These are phyloP conservation scores for Osmanthus fragrans DNA, from an alignment of 257 asterid genomes.

Conservation along the genomic window DNA sequence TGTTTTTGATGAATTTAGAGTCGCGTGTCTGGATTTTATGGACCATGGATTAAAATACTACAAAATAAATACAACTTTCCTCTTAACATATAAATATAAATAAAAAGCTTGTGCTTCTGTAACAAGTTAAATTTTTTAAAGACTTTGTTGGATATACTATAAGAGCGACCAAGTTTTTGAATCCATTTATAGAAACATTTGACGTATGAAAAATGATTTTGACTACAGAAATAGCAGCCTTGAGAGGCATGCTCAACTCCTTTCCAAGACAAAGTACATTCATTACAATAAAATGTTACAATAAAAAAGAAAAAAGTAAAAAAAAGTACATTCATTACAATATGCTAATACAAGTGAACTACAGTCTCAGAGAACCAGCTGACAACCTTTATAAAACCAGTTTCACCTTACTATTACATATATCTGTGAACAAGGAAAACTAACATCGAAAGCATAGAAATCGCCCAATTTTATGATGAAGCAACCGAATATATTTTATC, in stretches of 20 bases:
- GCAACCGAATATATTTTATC: neutral
- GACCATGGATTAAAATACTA: neutral
- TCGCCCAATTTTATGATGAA: neutral
- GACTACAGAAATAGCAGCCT: no score
- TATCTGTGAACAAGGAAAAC: neutral
- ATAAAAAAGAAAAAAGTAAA: no score
- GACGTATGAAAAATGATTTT: no score
- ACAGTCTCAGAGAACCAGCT: neutral
- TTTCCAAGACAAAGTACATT: neutral
- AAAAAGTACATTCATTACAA: neutral
- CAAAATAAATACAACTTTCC: no score
- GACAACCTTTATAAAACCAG: neutral
- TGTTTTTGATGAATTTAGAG: neutral
- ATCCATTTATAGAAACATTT: no score
- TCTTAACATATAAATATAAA: neutral
- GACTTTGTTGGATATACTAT: no score
- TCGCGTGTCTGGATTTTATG: neutral
- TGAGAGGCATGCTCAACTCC: constrained; percentile 11
- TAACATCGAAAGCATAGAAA: neutral
- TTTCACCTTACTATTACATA: neutral
- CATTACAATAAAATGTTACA: no score
- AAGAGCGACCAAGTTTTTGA: no score
- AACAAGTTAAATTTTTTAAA: no score
- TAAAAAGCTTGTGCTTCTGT: no score
- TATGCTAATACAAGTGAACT: neutral